Base-by-base conservation (phyloP, 352 stramenopile genomes). In the Phytophthora foliorum region DNA sequence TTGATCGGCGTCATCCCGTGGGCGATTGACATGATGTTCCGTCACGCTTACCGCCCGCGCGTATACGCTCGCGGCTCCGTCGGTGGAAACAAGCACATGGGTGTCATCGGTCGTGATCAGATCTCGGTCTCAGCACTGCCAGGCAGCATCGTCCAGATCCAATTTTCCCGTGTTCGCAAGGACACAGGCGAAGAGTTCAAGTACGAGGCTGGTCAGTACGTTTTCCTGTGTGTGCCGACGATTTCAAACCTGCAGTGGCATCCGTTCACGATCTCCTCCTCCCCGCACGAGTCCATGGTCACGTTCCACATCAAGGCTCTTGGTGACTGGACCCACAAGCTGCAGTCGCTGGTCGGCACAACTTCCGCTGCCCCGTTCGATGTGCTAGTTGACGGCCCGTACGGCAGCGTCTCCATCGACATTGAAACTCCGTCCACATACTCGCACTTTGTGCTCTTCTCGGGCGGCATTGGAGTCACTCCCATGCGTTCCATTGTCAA, bases 251-350 rank as follows among this genome's bases (percentile, higher is more conserved):
- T 89, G 1, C 72, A 97, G 77, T 97, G 91, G 89, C 91, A 97
- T 63, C 91, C 91, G 44, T 96, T 97, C 67, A 94, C 87, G 16
- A 85, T 97, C 42, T 89, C 85, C 8, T 94, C 82, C 24, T 78
- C 84, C 2, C 88, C 86, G 1, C 60, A 80, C 21, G 84, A 96
- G 74, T 17, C 72, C 53, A 72, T 85, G 65, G 69, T 91, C n/a
- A 84, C 69, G 6, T 78, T 95, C 57, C 80, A 91, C 62, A 86
- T 95, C 59, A 82, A 81, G 32, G 59, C 63, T 7, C 31, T 80
- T 0, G 86, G 84, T 3, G 84, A 94, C 58, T 92, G 86, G 86
- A 92, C 84, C 16, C 67, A 66, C 7, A 74, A 71, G 25, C 69
- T 94, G 8, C 59, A 67, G 41, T 34, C 36, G 27, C 52, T 62